Conservation (phyloP, 345 rosid species). For the Cardamine resedifolia region DNA sequence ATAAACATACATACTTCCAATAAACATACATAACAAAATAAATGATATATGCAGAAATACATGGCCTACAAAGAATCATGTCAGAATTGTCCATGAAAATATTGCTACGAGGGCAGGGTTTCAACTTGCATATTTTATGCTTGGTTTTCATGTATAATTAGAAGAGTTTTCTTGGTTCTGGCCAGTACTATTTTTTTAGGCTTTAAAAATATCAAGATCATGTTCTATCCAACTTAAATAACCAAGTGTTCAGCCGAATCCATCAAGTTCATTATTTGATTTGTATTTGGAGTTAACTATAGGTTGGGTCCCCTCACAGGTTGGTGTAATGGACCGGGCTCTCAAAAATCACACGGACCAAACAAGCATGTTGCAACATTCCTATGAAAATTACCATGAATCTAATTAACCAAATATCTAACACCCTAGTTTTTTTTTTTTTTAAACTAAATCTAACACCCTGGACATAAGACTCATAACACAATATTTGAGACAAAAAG, state of each 20-base stretch:
- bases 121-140: slow-evolving; percentile 1
- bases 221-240: neutral
- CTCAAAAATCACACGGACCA: neutral
- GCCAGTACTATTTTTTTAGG: neutral
- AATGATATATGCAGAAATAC: neutral
- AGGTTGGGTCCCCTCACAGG: neutral
- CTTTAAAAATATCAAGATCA: neutral
- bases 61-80: neutral
- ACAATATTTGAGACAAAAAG: neutral
- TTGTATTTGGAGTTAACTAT: neutral
- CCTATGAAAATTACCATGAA: neutral
- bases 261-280: neutral
- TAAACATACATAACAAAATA: too few relatives aligned
- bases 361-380: neutral
- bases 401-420: neutral
- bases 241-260: neutral
- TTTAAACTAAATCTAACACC: neutral
- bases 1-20: too few relatives aligned
- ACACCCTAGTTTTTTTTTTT: neutral
- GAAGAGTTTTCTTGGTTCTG: neutral
- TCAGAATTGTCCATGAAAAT: neutral
- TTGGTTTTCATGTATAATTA: neutral
- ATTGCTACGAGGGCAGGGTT: neutral
- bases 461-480: neutral
- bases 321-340: neutral